Base-by-base conservation (phyloP, 1,284 basidiomycete species). In the Gomphus bonarii region DNA sequence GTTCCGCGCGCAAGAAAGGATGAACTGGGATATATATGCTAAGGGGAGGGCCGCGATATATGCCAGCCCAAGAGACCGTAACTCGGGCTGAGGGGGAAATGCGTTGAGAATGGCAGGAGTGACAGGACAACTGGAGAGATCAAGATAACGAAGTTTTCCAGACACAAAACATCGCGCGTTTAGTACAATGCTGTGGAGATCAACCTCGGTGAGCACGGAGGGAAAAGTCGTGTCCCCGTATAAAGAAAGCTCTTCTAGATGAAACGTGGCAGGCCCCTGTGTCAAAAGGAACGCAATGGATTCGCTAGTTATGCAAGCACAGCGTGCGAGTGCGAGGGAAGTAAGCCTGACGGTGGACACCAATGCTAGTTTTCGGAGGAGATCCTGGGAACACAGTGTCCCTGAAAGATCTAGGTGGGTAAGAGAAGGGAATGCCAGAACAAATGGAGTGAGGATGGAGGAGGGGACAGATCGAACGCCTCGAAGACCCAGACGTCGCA, bases 341-440 rank as follows among this genome's bases (percentile, higher is more conserved):
- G 81, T 78, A 31, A 98, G 77, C 33, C 79, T 82, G 62, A 88
- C 70, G 35, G 81, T 82, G 5, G 74, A 63, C 4, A 83, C 85
- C 47, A 78, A 69, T 3, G 82, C 84, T 7, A 98, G 76, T 0
- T 78, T 71, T 30, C 76, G 71, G 5, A 98, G 81, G 2, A 97
- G 79, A 33, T 90, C 81, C 2, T 91, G 82, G 0, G 85, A 82
- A 31, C 84, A 81, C 22, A 91, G 86, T 16, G 97, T 94, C 59
- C 85, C 84, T 1, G 91, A 93, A 10, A 95, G 76, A 66, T 95
- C 93, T 62, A 97, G 84, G 66, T 97, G 92, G 3, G 92, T 95
- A 22, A 99, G 80, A 36, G 78, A 81, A 0, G 91, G 86, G 68
- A 95, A 93, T 0, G 93, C 84, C 30, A 92, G 75, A 48, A 98